These are phyloP conservation scores for Ramalina peruviana DNA, from an alignment of 495 filamentous ascomycete species.

Conservation along the genomic window DNA sequence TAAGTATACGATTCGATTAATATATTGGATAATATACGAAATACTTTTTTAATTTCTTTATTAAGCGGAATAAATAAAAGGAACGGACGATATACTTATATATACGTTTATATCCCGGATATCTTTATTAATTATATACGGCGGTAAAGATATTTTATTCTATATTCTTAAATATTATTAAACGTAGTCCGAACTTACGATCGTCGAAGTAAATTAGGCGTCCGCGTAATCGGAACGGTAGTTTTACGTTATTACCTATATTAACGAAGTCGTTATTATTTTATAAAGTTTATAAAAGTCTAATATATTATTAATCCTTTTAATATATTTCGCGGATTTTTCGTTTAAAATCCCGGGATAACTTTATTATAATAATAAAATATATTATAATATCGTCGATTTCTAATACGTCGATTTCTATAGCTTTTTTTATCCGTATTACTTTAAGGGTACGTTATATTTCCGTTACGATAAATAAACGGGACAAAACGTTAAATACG, in stretches of 20 bases:
- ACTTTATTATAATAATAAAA: neutral
- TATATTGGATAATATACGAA: neutral
- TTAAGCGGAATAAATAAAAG: no score
- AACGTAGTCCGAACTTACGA: no score
- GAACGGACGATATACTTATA: no score
- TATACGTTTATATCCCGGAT: no score
- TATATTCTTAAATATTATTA: no score
- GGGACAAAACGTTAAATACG: neutral
- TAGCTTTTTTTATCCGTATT: neutral
- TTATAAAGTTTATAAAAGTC: neutral
- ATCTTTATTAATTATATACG: no score
- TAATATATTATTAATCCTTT: neutral
- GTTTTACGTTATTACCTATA: neutral
- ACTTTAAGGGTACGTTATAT: neutral
- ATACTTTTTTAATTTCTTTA: neutral
- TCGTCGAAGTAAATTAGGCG: no score
- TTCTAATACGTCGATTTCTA: neutral
- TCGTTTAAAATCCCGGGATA: neutral
- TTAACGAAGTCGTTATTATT: neutral
- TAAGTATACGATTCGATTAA: neutral
- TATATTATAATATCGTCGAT: neutral
- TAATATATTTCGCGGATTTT: neutral
- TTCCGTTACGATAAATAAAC: neutral
- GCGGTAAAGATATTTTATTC: no score
- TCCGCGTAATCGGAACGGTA: no score